Evolutionary conservation across 352 stramenopile genomes (phyloP).

Genomic region (Aphanomyces astaci): DNA sequence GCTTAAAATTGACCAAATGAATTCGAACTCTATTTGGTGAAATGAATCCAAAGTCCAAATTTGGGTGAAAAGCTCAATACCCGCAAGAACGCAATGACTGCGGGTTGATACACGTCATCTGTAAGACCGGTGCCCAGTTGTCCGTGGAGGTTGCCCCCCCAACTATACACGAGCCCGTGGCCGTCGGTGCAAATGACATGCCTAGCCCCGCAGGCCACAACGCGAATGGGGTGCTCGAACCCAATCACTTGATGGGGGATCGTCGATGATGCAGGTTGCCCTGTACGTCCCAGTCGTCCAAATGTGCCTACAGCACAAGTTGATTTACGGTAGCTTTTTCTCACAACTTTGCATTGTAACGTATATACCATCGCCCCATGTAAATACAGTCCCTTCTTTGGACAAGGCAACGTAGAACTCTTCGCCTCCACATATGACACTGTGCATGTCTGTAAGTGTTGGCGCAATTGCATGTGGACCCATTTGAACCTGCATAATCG

Average conservation of each 20-base stretch:
- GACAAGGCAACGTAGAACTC: background rate
- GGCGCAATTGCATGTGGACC: background rate
- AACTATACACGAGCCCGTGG: slow-evolving; percentile 36
- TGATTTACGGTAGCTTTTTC: too few species aligned
- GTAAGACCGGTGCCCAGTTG: slow-evolving; percentile 42
- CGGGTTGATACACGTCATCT: slow-evolving; percentile 5
- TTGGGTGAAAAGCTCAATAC: too few species aligned
- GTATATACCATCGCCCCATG: slow-evolving; percentile 18
- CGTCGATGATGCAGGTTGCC: slow-evolving; percentile 25
- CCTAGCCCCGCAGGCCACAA: slow-evolving; percentile 37
- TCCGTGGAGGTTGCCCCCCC: slow-evolving; percentile 57
- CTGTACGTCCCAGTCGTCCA: slow-evolving; percentile 17
- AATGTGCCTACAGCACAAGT: background rate
- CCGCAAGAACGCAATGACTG: background rate
- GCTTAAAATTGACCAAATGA: too few species aligned
- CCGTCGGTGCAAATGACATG: slow-evolving; percentile 35
- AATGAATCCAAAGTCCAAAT: too few species aligned
- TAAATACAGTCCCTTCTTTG: slow-evolving; percentile 17
- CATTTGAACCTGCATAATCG: slow-evolving; percentile 1
- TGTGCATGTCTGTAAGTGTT: background rate
- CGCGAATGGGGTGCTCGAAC: slow-evolving; percentile 27
- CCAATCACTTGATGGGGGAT: slow-evolving; percentile 11
- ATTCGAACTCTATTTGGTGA: too few species aligned
- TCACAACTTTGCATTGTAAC: too few species aligned
- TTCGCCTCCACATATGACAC: background rate